These are phyloP conservation scores for Fusarium zealandicum DNA, from an alignment of 2,329 filamentous ascomycete species.

Conservation along the genomic window DNA sequence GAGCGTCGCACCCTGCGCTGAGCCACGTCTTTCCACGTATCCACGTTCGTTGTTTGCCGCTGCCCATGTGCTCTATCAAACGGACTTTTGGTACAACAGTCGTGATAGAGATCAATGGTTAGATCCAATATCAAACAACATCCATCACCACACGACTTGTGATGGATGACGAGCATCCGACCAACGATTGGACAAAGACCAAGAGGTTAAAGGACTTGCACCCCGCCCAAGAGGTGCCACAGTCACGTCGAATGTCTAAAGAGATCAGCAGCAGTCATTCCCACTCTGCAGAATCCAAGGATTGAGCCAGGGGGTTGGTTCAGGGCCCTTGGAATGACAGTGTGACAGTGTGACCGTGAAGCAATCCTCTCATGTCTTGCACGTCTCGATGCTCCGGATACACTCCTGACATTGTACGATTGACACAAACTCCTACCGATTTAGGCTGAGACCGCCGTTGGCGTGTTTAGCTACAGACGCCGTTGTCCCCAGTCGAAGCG, in stretches of 20 bases:
- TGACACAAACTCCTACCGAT: constrained; percentile 6
- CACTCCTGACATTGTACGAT: background rate
- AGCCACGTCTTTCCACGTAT: background rate
- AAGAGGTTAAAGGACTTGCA: constrained; percentile 10
- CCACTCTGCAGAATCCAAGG: constrained; percentile 18
- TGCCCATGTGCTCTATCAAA: background rate
- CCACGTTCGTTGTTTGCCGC: background rate
- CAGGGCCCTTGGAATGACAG: background rate
- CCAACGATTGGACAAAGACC: constrained; percentile 21
- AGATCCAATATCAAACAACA: background rate
- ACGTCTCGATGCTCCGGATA: background rate
- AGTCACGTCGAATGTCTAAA: constrained; percentile 15
- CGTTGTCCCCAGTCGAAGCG: constrained; percentile 16
- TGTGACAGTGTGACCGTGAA: constrained; percentile 3
- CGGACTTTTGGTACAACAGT: background rate
- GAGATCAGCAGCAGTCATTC: constrained; percentile 27
- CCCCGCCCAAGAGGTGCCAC: constrained; percentile 16
- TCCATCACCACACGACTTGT: constrained; percentile 19
- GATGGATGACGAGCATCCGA: constrained; percentile 25
- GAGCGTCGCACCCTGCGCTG: constrained; percentile 1
- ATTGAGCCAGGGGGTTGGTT: constrained; percentile 2
- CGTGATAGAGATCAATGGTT: background rate
- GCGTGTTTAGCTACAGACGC: constrained; percentile 26
- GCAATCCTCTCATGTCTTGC: no score
- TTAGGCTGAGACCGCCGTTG: constrained; percentile 21